Evolutionary conservation across 2,329 filamentous ascomycete genomes (phyloP), one percentile per base, ranked within the genome.

Genomic region (Colletotrichum liaoningense): DNA sequence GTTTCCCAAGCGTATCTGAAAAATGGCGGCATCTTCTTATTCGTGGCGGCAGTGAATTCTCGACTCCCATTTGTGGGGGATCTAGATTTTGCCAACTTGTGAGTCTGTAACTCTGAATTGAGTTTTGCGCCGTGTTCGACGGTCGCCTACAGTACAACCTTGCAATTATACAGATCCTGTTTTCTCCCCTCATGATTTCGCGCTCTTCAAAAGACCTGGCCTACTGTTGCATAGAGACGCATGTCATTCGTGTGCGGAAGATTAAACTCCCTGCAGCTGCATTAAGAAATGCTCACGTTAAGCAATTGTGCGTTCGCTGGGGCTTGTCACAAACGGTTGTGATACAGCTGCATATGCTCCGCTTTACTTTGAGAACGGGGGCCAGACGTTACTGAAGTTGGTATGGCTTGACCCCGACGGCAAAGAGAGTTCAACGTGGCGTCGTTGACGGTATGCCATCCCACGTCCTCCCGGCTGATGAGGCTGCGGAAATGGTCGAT

Each of bases 261-360:
- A 54, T 57, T 63, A 26, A 49, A 52, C 33, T 22, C 58, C 66
- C 59, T 69, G 69, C 52, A 35, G 38, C 42, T 60, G 60, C 28
- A n/a, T 30, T 55, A 33, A 46, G 4, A 30, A 49, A n/a, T 62
- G 64, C 49, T 42, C 42, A n/a, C 58, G 33, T 38, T 35, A 46
- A 64, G 52, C 49, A 56, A 56, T 57, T 67, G 63, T 71, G 67
- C 67, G 70, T 66, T 49, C 35, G 38, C 54, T 49, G 55, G 54
- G 64, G 28, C 38, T 63, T 26, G 66, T 69, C 67, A 56, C 55
- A 56, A 70, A 60, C 54, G 66, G 64, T 16, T 54, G 65, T 72
- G 69, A 70, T 70, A 28, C 22, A 65, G 60, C 66, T 70, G 55
- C 66, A 65, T 42, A 28, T 71, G 46, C 70, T 65, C 49, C 71